A percentile compares a stretch with the other conserved stretches of the same genome.
These are phyloP conservation scores for Acacia confusa DNA, from an alignment of 306 rosid species.

Conservation along the genomic window DNA sequence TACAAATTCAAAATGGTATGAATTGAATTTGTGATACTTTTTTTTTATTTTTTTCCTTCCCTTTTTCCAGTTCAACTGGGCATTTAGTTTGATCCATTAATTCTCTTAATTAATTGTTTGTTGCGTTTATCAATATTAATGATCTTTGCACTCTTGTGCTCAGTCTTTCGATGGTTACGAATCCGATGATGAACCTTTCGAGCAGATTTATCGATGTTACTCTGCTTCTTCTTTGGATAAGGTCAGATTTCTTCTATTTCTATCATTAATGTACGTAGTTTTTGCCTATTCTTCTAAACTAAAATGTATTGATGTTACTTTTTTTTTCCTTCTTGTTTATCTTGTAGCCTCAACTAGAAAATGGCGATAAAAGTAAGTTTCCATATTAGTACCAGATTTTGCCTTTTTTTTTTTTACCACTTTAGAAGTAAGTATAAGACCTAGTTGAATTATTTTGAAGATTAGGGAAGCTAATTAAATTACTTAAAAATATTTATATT, in stretches of 20 bases:
- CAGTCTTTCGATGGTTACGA: slow-evolving; percentile 66
- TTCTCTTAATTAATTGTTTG: not conserved
- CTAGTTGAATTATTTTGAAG: rapidly evolving
- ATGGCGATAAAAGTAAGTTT: slow-evolving; percentile 69
- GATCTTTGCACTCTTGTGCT: not conserved
- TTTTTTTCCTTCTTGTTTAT: not conserved
- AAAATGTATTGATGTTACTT: not conserved
- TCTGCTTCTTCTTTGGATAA: slow-evolving; percentile 70
- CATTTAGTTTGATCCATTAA: not conserved
- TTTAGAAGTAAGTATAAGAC: no score
- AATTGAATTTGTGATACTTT: not conserved
- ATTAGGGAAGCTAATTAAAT: no score
- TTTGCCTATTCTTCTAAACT: not conserved
- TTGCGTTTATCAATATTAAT: not conserved
- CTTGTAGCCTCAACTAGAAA: slow-evolving; percentile 64
- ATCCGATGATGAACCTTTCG: slow-evolving; percentile 61
- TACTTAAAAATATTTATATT: no score
- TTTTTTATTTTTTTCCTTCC: no score
- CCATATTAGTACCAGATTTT: not conserved
- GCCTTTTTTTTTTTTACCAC: no score
- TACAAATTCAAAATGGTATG: not conserved
- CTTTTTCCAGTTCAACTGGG: not conserved
- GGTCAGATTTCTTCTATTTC: slow-evolving; percentile 38
- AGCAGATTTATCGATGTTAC: slow-evolving; percentile 68
- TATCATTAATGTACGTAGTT: not conserved